These are phyloP conservation scores for Penium margaritaceum DNA, from an alignment of 139 green algal genomes.

Conservation along the genomic window DNA sequence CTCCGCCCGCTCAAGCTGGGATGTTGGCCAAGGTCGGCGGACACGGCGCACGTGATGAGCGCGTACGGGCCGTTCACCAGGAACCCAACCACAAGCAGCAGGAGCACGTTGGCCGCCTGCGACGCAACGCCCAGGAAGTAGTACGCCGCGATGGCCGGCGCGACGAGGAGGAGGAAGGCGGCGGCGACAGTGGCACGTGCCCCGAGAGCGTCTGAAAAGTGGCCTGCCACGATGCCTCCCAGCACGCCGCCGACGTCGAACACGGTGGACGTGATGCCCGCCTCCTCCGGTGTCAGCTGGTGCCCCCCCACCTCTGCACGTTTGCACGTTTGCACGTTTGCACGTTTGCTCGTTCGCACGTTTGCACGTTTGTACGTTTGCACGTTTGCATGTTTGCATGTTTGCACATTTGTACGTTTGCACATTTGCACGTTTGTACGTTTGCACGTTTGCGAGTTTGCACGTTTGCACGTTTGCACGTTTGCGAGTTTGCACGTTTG, in stretches of 20 bases:
- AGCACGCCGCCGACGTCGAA: conserved; percentile 89
- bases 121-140: conserved; percentile 54
- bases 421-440: too few species aligned
- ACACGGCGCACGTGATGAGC: conserved; percentile 91
- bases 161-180: conserved; percentile 67
- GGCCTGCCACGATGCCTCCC: conserved; percentile 75
- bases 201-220: conserved; percentile 70
- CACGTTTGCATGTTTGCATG: too few species aligned
- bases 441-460: too few species aligned
- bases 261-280: conserved; percentile 75
- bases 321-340: background rate
- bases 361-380: too few species aligned
- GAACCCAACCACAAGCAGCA: conserved; percentile 82
- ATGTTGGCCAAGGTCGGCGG: conserved; percentile 86
- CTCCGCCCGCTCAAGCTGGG: conserved; percentile 66
- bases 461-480: too few species aligned
- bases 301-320: conserved; percentile 45
- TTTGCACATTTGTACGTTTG: too few species aligned
- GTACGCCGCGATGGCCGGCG: conserved; percentile 79
- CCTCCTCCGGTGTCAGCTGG: conserved; percentile 44
- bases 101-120: conserved; percentile 63
- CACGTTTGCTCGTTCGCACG: too few species aligned
- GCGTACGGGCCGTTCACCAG: conserved; percentile 93
- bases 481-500: too few species aligned
- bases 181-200: conserved; percentile 63